These are phyloP conservation scores for Acer negundo DNA, from an alignment of 345 rosid species.

Conservation along the genomic window DNA sequence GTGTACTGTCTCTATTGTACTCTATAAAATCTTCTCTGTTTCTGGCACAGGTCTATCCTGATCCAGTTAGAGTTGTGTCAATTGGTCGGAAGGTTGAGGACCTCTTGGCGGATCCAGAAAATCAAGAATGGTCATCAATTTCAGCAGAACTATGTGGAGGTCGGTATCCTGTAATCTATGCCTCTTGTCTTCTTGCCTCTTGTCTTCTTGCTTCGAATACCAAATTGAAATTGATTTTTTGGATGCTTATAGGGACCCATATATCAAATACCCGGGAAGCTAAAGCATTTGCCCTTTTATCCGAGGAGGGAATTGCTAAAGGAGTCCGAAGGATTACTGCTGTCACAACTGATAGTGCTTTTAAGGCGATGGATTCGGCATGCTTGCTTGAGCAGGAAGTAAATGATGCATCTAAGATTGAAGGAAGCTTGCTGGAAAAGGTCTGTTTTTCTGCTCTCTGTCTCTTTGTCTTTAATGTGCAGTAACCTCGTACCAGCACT, in stretches of 20 bases:
- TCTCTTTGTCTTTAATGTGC: neutral
- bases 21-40: conserved; percentile 15
- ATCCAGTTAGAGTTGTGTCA: conserved; percentile 93
- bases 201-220: conserved; percentile 18
- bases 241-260: conserved; percentile 67
- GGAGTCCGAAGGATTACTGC: conserved; percentile 91
- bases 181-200: conserved; percentile 11
- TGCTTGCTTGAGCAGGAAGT: conserved; percentile 67
- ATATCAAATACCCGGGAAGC: conserved; percentile 91
- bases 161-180: conserved; percentile 24
- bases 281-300: conserved; percentile 87
- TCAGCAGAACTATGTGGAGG: conserved; percentile 98
- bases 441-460: conserved; percentile 28
- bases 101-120: conserved; percentile 83
- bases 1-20: neutral
- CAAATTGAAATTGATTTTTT: conserved; percentile 26
- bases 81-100: conserved; percentile 80
- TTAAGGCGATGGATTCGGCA: conserved; percentile 68
- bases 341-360: conserved; percentile 78
- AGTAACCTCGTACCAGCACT: neutral
- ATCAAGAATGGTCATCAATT: conserved; percentile 63
- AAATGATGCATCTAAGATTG: conserved; percentile 58
- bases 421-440: conserved; percentile 85
- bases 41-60: conserved; percentile 76
- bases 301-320: conserved; percentile 96